Conservation (phyloP, 306 rosid genomes). For the Fragaria nilgerrensis region DNA sequence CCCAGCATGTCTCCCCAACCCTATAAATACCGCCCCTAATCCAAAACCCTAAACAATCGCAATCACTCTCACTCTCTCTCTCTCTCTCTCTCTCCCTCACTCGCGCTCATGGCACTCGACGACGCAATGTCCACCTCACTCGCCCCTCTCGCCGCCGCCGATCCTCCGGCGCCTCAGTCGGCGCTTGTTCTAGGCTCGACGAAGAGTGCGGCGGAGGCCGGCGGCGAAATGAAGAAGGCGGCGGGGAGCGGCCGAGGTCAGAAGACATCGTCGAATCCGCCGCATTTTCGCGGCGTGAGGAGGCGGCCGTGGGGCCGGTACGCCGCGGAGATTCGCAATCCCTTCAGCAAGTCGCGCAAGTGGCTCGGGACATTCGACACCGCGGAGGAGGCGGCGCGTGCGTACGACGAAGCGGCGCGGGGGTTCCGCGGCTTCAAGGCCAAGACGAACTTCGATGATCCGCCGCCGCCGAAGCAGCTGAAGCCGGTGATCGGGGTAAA, state of each 20-base stretch:
- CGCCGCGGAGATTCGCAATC: conserved; percentile 75
- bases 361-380: conserved; percentile 79
- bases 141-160: background rate
- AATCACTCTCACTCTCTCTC: conserved; percentile 7
- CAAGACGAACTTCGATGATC: conserved; percentile 56
- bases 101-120: no score
- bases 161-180: background rate
- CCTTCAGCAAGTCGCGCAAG: conserved; percentile 60
- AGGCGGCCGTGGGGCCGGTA: conserved; percentile 72
- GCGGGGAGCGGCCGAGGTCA: conserved; percentile 31
- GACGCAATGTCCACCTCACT: conserved; percentile 15
- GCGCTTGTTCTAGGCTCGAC: background rate
- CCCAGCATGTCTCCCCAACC: conserved; percentile 50
- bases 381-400: conserved; percentile 69
- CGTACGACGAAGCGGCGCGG: conserved; percentile 63
- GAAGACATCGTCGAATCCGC: conserved; percentile 13
- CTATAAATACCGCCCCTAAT: conserved; percentile 37
- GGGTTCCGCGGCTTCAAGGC: conserved; percentile 60
- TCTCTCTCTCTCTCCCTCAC: background rate
- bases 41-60: conserved; percentile 3
- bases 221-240: background rate
- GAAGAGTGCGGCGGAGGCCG: no score
- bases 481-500: background rate
- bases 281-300: conserved; percentile 58
- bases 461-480: background rate